These are phyloP conservation scores for Nakazawaea ishiwadae DNA, from an alignment of 805 yeast species.

Conservation along the genomic window DNA sequence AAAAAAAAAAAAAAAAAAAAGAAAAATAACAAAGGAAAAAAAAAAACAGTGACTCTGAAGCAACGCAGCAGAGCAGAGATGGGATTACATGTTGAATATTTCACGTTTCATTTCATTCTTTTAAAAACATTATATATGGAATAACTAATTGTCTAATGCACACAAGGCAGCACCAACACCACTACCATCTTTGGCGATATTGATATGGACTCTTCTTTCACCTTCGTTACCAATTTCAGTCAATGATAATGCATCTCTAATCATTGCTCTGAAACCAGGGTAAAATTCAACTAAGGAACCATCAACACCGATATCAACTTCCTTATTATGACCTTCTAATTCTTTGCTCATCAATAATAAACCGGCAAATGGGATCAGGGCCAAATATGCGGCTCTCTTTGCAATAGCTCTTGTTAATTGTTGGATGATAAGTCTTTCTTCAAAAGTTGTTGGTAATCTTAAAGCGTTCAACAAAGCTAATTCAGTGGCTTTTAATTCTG, in stretches of 20 bases:
- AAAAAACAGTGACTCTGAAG: too few species aligned
- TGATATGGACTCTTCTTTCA: slow-evolving; percentile 68
- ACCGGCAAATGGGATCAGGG: slow-evolving; percentile 89
- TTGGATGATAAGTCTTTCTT: slow-evolving; percentile 74
- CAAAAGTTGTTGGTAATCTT: slow-evolving; percentile 62
- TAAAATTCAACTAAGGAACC: slow-evolving; percentile 92
- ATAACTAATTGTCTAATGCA: slow-evolving; percentile 42
- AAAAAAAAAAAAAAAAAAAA: too few species aligned
- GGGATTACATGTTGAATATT: too few species aligned
- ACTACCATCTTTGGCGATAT: slow-evolving; percentile 90
- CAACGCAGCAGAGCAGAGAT: too few species aligned
- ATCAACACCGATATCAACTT: slow-evolving; percentile 92
- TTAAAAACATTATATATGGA: too few species aligned
- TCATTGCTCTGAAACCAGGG: slow-evolving; percentile 80
- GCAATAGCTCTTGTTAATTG: slow-evolving; percentile 73
- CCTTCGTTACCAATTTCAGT: slow-evolving; percentile 71
- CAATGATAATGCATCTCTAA: slow-evolving; percentile 71
- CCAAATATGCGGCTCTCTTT: slow-evolving; percentile 81
- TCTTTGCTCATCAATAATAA: slow-evolving; percentile 64
- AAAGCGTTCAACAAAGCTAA: slow-evolving; percentile 60
- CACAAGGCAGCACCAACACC: slow-evolving; percentile 98
- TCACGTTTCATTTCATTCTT: neutral
- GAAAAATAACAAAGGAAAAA: neutral
- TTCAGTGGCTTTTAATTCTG: slow-evolving; percentile 66
- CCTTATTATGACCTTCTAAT: slow-evolving; percentile 58